Evolutionary conservation across 306 rosid genomes (phyloP), one percentile per base, ranked within the genome.

Genomic region (Mucuna pruriens): DNA sequence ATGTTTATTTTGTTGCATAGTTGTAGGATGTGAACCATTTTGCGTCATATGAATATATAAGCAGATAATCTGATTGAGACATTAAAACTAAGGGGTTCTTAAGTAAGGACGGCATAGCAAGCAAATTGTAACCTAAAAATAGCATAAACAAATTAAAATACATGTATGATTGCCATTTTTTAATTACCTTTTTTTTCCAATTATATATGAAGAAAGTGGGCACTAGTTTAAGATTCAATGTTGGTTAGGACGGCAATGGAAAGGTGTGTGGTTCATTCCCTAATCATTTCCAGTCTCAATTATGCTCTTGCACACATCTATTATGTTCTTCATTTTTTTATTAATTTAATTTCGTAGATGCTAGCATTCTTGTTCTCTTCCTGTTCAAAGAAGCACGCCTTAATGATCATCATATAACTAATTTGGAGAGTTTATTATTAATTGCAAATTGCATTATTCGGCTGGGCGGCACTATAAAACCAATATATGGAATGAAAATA

Each of bases 391-490:
- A 25, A 77, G 83, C 86, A 83, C 31, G 83, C 86, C 55, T 71
- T 62, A 42, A 40, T 11, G 11, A 51, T 62, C 8, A 76, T 38
- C 16, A 36, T 38, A 70, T 38, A 70, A 33, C 25, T 48, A 70
- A 49, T 61, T 77, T n/a, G 33, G 20, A 60, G 29, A 25, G 39
- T 70, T 62, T 13, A 19, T 62, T 13, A 19, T 69, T 48, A 77
- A 52, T 19, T 9, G 34, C 34, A 38, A 39, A 39, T 77, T 49
- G 73, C 12, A 58, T 58, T 57, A 74, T 55, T 79, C 63, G 74
- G 69, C 57, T 83, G 79, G 86, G 79, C 75, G 75, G 83, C 86
- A 83, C 87, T 60, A 58, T 61, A 61, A 80, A 40, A 38, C 4
- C 17, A 58, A 23, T n/a, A n/a, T n/a, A n/a, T 25, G 65, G 36